Base-by-base conservation (phyloP, 202 grass and related monocot species). In the Cymbopogon flexuosus region DNA sequence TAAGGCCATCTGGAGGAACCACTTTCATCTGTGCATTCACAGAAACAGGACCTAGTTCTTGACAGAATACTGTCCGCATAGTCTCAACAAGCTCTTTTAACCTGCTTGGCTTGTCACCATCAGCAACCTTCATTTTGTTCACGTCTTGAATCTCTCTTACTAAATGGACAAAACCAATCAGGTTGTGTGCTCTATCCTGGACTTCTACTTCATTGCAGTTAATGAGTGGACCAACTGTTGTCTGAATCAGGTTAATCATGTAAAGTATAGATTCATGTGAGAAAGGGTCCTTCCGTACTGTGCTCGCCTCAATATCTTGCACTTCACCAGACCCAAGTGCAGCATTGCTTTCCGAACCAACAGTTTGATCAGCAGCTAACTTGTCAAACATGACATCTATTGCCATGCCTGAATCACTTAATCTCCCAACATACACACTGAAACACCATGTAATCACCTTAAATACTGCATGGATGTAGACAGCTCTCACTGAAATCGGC, bases 381-480 rank as follows among this genome's bases (percentile, higher is more conserved):
- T 15, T 62, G 88, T 68, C 11, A 14, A 68, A 39, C 29, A 56
- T 15, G 30, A 63, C 27, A 85, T 76, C 36, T 19, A 49, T 33
- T 72, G 30, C 29, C 75, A 66, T 66, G 30, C 68, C 77, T 77
- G 66, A 51, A 78, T 72, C 52, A 58, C 61, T 59, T 31, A 74
- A 79, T 72, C 73, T 86, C 75, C 88, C 63, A 3, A 91, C 10
- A 81, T 87, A 93, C 11, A 84, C 83, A 88, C 75, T 88, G 68
- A 82, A 93, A 73, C 76, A 93, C 54, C 91, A 97, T 0, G 68
- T 80, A 33, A 93, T 60, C 83, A 91, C 79, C 85, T 98, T 98
- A 83, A 98, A 72, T 41, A 91, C 79, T 51, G 92, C 84, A 65
- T 94, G 90, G 76, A 98, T 86, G 84, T 93, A 98, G 31, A 94